phyloP scores from a whole-genome alignment of 2,329 filamentous ascomycete species.

The Grosmannia clavigera region DNA sequence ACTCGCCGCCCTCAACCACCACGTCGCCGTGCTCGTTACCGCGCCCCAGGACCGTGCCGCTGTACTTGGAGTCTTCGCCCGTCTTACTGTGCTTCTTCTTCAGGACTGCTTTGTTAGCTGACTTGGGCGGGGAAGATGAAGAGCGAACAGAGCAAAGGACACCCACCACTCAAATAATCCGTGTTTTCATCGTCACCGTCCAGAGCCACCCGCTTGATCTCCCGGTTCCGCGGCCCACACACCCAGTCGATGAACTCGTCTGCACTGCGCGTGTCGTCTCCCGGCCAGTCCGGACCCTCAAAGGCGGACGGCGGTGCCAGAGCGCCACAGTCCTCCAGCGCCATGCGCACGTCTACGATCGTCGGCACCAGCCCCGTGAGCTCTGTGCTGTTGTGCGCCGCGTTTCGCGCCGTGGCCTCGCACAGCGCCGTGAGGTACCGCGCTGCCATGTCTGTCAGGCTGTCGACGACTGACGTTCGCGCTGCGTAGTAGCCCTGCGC shows the following conservation, averaged over 20 bases:
- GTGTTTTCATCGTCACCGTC: constrained; percentile 51
- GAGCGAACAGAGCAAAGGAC: background rate
- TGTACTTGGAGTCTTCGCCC: constrained; percentile 74
- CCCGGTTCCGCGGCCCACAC: constrained; percentile 56
- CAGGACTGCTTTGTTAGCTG: constrained; percentile 39
- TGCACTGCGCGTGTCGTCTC: constrained; percentile 63
- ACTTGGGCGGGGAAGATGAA: background rate
- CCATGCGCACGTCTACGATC: constrained; percentile 72
- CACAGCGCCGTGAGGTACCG: constrained; percentile 70
- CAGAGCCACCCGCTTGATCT: constrained; percentile 74
- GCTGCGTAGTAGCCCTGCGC: constrained; percentile 82
- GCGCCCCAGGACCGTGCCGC: constrained; percentile 71
- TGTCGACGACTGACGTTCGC: constrained; percentile 70
- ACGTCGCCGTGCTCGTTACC: constrained; percentile 55
- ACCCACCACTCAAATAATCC: constrained; percentile 56
- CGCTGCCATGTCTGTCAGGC: constrained; percentile 73
- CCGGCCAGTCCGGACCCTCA: constrained; percentile 55
- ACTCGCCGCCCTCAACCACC: constrained; percentile 65
- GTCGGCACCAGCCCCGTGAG: constrained; percentile 51
- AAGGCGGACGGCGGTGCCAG: constrained; percentile 55
- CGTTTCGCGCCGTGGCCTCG: constrained; percentile 57
- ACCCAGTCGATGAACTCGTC: constrained; percentile 74
- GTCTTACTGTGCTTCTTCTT: constrained; percentile 91
- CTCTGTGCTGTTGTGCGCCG: constrained; percentile 53
- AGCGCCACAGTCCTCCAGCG: constrained; percentile 68